A percentile compares a stretch with the other conserved stretches of the same genome.
These are phyloP conservation scores for Tirmania nivea DNA, from an alignment of 495 filamentous ascomycete species.

Conservation along the genomic window DNA sequence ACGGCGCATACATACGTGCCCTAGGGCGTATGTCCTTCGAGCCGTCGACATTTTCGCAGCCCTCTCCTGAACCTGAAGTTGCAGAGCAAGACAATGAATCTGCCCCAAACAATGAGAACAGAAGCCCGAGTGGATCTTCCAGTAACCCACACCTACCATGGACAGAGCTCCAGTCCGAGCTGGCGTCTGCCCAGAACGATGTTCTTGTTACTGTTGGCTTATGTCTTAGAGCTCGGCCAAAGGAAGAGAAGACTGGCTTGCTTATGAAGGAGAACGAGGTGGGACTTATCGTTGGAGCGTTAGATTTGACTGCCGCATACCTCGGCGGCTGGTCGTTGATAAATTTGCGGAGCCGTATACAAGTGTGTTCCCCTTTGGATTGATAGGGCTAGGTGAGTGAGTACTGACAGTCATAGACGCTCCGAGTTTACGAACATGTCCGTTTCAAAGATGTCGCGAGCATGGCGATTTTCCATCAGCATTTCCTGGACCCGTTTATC, in stretches of 20 bases:
- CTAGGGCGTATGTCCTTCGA: constrained; percentile 18
- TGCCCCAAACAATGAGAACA: constrained; percentile 2
- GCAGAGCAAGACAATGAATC: neutral
- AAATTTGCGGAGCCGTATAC: constrained; percentile 16
- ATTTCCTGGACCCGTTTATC: constrained; percentile 11
- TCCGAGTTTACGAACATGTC: constrained; percentile 10
- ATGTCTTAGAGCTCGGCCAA: constrained; percentile 10
- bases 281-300: constrained; percentile 10
- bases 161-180: constrained; percentile 11
- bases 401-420: constrained; percentile 11
- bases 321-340: constrained; percentile 15
- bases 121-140: constrained; percentile 3
- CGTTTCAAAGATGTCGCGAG: constrained; percentile 13
- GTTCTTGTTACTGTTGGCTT: constrained; percentile 19
- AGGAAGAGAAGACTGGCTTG: constrained; percentile 7
- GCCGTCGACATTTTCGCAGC: constrained; percentile 8
- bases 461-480: constrained; percentile 11
- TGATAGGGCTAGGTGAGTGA: neutral
- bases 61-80: neutral
- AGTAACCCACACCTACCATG: constrained; percentile 12
- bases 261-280: constrained; percentile 18
- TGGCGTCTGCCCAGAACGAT: constrained; percentile 19
- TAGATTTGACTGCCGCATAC: constrained; percentile 17
- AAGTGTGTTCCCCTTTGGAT: constrained; percentile 8
- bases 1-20: constrained; percentile 17